Evolutionary conservation across 768 basidiomycete species (phyloP), one percentile per base, ranked within the genome.

Genomic region (Tulasnella sp.): DNA sequence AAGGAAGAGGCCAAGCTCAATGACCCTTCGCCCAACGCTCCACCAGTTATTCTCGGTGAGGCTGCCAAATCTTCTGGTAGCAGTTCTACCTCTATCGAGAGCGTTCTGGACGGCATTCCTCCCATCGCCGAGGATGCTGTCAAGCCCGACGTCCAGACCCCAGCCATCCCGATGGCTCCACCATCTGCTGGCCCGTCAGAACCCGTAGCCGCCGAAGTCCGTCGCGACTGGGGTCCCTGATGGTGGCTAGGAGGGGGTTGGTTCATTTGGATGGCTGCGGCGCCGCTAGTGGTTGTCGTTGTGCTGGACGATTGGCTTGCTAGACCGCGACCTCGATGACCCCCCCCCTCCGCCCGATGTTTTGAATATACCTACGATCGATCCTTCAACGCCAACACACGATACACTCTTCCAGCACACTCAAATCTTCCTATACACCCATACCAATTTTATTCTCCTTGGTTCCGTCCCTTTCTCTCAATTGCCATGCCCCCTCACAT

Each of bases 201-300:
- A 31, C 25, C 50, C 50, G 6, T 15, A 27, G 36, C 32, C 27
- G 27, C 37, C 8, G 42, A 46, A 5, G 9, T 19, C 14, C 25
- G 15, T 19, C 55, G 37, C 15, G 52, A 27, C 17, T 40, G 17
- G 41, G 17, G 42, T 39, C 55, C 55, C 15, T 57, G 55, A 57
- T 49, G 55, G 46, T 57, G 46, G 42, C 43, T 49, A 12, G 55
- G 55, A 46, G 55, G 55, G 48, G 55, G 55, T 21, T 25, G 43
- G 55, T 43, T 57, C 40, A n/a, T 57, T 31, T 57, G 55, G 55
- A 39, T 49, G 27, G 46, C 37, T 7, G 42, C 35, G 39, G 31
- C 55, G 35, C 55, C 55, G 27, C 5, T 49, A 23, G 21, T 57
- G 42, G 39, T 43, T 11, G 42, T 39, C 31, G 42, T 39, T 17